Percentiles rank a stretch among this genome's conserved stretches.
These are phyloP conservation scores for Malus hybrid DNA, from an alignment of 331 rosid genomes.

Conservation along the genomic window DNA sequence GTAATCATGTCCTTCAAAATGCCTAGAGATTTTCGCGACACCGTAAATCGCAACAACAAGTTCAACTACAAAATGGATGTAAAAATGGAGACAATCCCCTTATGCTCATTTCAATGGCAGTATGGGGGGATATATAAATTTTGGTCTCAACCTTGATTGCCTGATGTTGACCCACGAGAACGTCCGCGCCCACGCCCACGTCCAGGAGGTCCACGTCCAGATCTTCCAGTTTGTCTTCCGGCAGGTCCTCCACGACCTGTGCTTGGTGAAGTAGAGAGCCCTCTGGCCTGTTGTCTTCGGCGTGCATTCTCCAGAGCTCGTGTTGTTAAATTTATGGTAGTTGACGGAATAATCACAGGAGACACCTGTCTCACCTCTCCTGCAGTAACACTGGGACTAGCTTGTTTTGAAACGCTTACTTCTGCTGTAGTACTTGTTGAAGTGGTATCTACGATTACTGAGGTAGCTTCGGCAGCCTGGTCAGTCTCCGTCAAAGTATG, in stretches of 20 bases:
- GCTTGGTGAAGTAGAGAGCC: background rate
- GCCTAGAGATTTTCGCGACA: background rate
- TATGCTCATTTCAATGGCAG: background rate
- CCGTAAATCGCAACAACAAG: background rate
- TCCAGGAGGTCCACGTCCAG: conserved; percentile 22
- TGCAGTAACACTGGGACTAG: conserved; percentile 23
- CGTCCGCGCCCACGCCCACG: conserved; percentile 36
- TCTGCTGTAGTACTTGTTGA: conserved; percentile 32
- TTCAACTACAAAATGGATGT: background rate
- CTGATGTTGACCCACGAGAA: conserved; percentile 50
- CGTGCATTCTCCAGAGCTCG: conserved; percentile 63
- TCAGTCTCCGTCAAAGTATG: conserved; percentile 39
- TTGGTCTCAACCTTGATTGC: conserved; percentile 19
- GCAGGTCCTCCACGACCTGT: conserved; percentile 60
- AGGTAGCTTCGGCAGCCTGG: conserved; percentile 43
- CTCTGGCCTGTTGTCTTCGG: conserved; percentile 33
- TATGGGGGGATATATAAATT: background rate
- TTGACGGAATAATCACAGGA: conserved; percentile 35
- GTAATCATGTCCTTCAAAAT: background rate
- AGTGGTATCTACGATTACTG: conserved; percentile 24
- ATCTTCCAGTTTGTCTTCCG: conserved; percentile 32
- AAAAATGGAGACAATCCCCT: background rate
- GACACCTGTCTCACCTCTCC: conserved; percentile 55
- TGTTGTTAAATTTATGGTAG: conserved; percentile 47
- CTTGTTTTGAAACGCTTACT: conserved; percentile 29